Percentiles rank a stretch among this genome's conserved stretches.
Conservation (phyloP, 768 basidiomycete species). For the Mycena crocata region DNA sequence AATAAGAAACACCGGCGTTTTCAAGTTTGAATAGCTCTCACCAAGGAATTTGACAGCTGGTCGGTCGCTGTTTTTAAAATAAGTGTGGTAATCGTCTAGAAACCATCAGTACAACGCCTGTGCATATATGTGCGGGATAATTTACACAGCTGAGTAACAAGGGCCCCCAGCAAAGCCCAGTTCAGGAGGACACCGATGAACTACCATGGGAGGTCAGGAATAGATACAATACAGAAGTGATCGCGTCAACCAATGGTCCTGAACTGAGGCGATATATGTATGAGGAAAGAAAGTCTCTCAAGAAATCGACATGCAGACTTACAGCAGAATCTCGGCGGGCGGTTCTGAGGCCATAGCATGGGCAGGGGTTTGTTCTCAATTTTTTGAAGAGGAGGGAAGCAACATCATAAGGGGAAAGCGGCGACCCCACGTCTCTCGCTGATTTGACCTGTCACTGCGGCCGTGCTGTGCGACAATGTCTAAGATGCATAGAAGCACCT, state of each 20-base stretch:
- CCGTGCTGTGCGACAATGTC: too few species aligned
- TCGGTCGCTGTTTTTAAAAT: background rate
- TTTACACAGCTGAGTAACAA: conserved; percentile 5
- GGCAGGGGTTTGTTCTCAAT: too few species aligned
- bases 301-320: too few species aligned
- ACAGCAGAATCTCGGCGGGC: too few species aligned
- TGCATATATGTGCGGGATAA: background rate
- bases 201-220: background rate
- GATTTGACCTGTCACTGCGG: too few species aligned
- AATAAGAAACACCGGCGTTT: background rate
- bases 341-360: too few species aligned
- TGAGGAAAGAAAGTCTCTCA: too few species aligned
- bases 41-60: background rate
- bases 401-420: too few species aligned
- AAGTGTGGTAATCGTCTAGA: background rate
- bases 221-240: background rate
- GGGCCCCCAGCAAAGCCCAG: conserved; percentile 8
- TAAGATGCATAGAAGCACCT: too few species aligned
- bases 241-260: conserved; percentile 14
- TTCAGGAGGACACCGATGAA: conserved; percentile 3
- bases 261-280: too few species aligned
- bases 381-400: too few species aligned
- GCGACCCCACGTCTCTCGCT: too few species aligned
- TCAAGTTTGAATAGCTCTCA: background rate
- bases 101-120: background rate